A percentile compares a stretch with the other conserved stretches of the same genome.
phyloP scores from a whole-genome alignment of 2,329 filamentous ascomycete genomes.

The Pseudopyrenochaeta lycopersici region DNA sequence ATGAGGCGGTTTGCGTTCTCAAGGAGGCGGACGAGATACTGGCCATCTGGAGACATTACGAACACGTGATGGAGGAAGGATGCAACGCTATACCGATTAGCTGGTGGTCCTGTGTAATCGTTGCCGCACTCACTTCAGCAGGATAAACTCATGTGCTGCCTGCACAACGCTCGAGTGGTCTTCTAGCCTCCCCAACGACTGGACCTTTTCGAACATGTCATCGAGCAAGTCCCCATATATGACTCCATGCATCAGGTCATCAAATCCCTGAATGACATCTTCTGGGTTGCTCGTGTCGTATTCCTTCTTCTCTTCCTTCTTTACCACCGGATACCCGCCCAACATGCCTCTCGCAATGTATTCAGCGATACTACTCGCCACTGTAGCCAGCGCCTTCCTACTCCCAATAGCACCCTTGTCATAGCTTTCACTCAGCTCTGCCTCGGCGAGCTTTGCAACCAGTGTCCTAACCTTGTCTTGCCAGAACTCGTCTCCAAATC shows the following conservation, averaged over 20 bases:
- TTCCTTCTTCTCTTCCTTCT: conserved; percentile 46
- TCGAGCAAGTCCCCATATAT: conserved; percentile 75
- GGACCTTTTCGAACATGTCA: conserved; percentile 68
- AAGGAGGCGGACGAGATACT: conserved; percentile 74
- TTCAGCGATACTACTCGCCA: conserved; percentile 74
- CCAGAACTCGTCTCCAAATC: conserved; percentile 61
- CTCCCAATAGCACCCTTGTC: conserved; percentile 80
- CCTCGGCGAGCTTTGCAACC: conserved; percentile 63
- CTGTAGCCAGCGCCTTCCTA: conserved; percentile 78
- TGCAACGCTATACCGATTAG: conserved; percentile 64
- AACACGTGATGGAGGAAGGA: conserved; percentile 79
- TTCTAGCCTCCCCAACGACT: conserved; percentile 69
- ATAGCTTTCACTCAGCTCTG: conserved; percentile 80
- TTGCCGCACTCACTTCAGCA: conserved; percentile 69
- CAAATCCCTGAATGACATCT: conserved; percentile 71
- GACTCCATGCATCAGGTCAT: conserved; percentile 70
- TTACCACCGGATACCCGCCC: conserved; percentile 64
- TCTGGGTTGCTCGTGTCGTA: conserved; percentile 69
- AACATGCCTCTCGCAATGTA: conserved; percentile 72
- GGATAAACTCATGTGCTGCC: conserved; percentile 72
- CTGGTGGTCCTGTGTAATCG: not conserved
- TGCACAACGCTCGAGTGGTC: conserved; percentile 69
- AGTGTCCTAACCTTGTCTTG: conserved; percentile 52
- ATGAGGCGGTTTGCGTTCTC: conserved; percentile 75
- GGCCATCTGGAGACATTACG: conserved; percentile 77